Evolutionary conservation across 495 filamentous ascomycete genomes (phyloP).

Genomic region (Aspergillus kassunensis): DNA sequence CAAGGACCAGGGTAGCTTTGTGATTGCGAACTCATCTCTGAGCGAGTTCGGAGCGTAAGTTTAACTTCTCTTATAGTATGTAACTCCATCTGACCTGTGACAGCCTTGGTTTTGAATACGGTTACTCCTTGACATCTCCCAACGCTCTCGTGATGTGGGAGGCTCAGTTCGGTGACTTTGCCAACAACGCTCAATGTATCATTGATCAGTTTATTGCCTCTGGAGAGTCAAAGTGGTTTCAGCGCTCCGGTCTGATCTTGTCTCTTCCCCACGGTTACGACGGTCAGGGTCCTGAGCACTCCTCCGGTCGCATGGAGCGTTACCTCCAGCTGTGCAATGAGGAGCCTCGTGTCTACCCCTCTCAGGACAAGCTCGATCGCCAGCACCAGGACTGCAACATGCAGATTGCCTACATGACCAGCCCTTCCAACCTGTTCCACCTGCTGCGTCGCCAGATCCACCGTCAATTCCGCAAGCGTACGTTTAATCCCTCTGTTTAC

Average conservation of each 20-base stretch:
- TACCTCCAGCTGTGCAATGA: conserved; percentile 98
- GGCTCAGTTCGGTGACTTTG: conserved; percentile 98
- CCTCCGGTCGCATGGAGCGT: conserved; percentile 93
- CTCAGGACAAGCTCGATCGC: conserved; percentile 81
- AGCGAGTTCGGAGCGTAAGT: conserved; percentile 85
- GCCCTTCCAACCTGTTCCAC: conserved; percentile 92
- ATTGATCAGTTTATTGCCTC: conserved; percentile 98
- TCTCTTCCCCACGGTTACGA: conserved; percentile 97
- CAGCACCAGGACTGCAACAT: conserved; percentile 99
- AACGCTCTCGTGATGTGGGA: conserved; percentile 99
- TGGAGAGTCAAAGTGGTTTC: conserved; percentile 97
- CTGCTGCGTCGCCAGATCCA: conserved; percentile 96
- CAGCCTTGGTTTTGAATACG: conserved; percentile 94
- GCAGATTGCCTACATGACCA: conserved; percentile 95
- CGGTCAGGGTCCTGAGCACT: conserved; percentile 97
- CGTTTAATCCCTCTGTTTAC: background rate
- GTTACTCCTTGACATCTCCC: conserved; percentile 94
- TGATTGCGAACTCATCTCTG: conserved; percentile 95
- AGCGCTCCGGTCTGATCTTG: conserved; percentile 90
- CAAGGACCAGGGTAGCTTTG: conserved; percentile 87
- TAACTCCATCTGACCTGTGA: conserved; percentile 20
- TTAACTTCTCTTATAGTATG: background rate
- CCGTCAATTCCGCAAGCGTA: conserved; percentile 98
- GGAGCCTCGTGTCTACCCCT: conserved; percentile 89
- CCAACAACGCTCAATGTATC: conserved; percentile 98